Evolutionary conservation across 352 stramenopile genomes (phyloP), one percentile per base, ranked within the genome.

Genomic region (Phytophthora niederhauseri): DNA sequence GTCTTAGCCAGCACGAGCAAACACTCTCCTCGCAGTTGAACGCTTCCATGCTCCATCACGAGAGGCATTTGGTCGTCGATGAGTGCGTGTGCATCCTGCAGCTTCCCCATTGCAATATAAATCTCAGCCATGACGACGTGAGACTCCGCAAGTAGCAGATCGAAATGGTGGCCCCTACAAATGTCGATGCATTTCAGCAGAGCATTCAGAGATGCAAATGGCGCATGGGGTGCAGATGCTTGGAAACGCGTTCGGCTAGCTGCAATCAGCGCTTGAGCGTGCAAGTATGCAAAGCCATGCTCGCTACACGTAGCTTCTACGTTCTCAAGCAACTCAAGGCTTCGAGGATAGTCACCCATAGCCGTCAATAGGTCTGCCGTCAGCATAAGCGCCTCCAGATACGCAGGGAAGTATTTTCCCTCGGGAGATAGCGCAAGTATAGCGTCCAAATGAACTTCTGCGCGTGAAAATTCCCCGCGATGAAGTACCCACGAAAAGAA

Each of bases 101-200:
- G 30, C 22, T 82, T 85, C 6, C 82, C 84, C 78, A 92, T 91
- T 5, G 75, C 62, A 2, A 93, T 64, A 14, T 87, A 82, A 6
- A 91, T 75, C 41, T 94, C 83, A 12, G 81, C 80, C 50, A 94
- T 80, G 6, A 83, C 64, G 30, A 92, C 50, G 64, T 94, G 81
- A 17, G 81, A 74, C 60, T 91, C 80, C 5, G 76, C 76, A 6
- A 91, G 46, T 19, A 94, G 61, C 6, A 92, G 60, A 55, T 90
- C 83, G 15, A 84, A 94, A 12, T 84, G 72, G 22, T 91, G 76
- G 0, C 51, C 62, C 52, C 61, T 63, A 43, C 81, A 92, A 19
- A 92, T 68, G 24, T 81, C 70, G n/a, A 87, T 72, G 4, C 66
- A 65, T 54, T 79, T 75, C 9, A 93, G 58, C 17, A 85, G 45